phyloP scores from a whole-genome alignment of 441 rosid species.

The Mallotus japonicus region DNA sequence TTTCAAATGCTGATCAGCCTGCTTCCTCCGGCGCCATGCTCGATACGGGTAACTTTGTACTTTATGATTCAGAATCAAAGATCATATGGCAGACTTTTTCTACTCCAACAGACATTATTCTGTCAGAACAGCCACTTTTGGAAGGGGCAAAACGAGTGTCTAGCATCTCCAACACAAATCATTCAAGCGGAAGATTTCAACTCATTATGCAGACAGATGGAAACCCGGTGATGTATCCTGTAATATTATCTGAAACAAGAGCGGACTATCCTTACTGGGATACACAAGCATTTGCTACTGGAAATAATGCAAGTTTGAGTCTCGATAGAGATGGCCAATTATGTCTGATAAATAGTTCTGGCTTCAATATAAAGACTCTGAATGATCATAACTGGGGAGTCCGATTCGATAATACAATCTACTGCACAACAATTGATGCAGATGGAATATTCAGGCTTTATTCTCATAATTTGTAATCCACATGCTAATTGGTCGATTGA shows the following conservation, averaged over 20 bases:
- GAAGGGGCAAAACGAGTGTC: conserved; percentile 4
- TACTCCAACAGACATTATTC: conserved; percentile 28
- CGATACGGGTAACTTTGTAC: conserved; percentile 28
- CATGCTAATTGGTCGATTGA: conserved; percentile 6
- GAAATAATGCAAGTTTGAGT: background rate
- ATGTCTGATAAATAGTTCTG: conserved; percentile 28
- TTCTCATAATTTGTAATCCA: conserved; percentile 19
- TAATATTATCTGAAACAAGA: no score
- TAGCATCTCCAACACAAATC: conserved; percentile 17
- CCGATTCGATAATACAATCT: background rate
- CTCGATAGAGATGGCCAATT: conserved; percentile 30
- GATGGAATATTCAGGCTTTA: conserved; percentile 35
- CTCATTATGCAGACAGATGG: conserved; percentile 2
- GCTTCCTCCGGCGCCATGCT: conserved; percentile 34
- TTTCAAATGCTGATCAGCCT: background rate
- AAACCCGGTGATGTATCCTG: conserved; percentile 30
- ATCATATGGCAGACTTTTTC: conserved; percentile 33
- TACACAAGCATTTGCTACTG: background rate
- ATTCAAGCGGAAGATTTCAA: conserved; percentile 4
- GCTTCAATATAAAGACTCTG: conserved; percentile 13
- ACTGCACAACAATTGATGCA: conserved; percentile 17
- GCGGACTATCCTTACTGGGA: conserved; percentile 6
- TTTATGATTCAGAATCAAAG: background rate
- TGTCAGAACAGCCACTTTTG: conserved; percentile 23
- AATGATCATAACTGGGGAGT: background rate